These are phyloP conservation scores for Tuber microsphaerosporum DNA, from an alignment of 495 filamentous ascomycete genomes.

Conservation along the genomic window DNA sequence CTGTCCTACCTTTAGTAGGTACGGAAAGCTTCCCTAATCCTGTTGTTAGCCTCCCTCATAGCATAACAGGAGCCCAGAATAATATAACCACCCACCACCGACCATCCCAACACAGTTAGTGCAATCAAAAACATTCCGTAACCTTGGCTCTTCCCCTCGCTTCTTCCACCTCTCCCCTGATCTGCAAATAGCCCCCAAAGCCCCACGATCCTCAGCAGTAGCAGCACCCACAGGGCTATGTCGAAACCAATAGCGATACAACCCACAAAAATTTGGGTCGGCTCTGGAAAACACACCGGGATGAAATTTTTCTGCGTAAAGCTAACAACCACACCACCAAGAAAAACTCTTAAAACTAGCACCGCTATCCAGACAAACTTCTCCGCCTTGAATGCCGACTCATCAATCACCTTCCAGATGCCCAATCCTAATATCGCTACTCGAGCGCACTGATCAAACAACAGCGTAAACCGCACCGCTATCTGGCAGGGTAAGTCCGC, in stretches of 20 bases:
- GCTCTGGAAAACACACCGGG: conserved; percentile 37
- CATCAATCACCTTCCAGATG: conserved; percentile 27
- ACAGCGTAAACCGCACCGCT: conserved; percentile 19
- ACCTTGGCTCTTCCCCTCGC: conserved; percentile 28
- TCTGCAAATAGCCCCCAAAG: conserved; percentile 29
- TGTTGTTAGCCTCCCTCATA: not conserved
- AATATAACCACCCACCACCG: conserved; percentile 24
- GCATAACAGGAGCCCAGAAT: not conserved
- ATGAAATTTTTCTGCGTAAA: conserved; percentile 35
- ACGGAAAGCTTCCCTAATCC: conserved; percentile 29
- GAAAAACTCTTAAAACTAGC: conserved; percentile 19
- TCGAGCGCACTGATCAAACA: conserved; percentile 36
- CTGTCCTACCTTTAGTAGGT: conserved; percentile 25
- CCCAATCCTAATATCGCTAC: conserved; percentile 23
- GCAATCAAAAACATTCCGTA: conserved; percentile 34
- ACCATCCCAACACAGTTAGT: conserved; percentile 29
- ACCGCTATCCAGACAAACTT: conserved; percentile 16
- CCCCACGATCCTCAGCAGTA: conserved; percentile 25
- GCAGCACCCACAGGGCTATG: conserved; percentile 19
- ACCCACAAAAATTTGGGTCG: conserved; percentile 17
- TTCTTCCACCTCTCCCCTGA: conserved; percentile 21
- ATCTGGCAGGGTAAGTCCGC: conserved; percentile 23
- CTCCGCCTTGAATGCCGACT: conserved; percentile 16
- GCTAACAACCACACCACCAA: conserved; percentile 28
- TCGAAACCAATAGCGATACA: conserved; percentile 29